A percentile compares a stretch with the other conserved stretches of the same genome.
phyloP scores from a whole-genome alignment of 2,329 filamentous ascomycete genomes.

The Fusarium coffeatum region DNA sequence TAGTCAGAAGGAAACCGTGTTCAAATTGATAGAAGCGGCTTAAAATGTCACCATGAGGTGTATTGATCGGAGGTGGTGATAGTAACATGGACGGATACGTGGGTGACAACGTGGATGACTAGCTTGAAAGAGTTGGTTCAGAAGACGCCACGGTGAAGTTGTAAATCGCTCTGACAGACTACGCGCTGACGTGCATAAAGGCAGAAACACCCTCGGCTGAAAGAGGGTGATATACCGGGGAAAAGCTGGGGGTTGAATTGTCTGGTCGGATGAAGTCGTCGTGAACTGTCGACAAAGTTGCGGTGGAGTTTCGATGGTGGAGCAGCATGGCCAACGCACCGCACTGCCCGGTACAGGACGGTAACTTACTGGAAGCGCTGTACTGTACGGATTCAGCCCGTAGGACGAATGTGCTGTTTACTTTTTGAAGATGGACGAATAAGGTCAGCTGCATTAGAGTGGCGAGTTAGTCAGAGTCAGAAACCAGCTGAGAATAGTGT shows the following conservation, averaged over 20 bases:
- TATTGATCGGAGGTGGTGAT: slow-evolving; percentile 7
- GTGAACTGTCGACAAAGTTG: slow-evolving; percentile 43
- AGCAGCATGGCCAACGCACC: slow-evolving; percentile 43
- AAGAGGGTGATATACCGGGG: slow-evolving; percentile 33
- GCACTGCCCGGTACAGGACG: slow-evolving; percentile 2
- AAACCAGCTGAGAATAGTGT: slow-evolving; percentile 29
- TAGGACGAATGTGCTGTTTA: slow-evolving; percentile 29
- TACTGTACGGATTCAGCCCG: not conserved
- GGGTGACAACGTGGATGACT: slow-evolving; percentile 11
- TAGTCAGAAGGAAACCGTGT: slow-evolving; percentile 1
- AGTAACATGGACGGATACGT: slow-evolving; percentile 9
- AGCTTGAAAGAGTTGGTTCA: slow-evolving; percentile 14
- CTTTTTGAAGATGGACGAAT: slow-evolving; percentile 10
- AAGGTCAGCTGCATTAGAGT: slow-evolving; percentile 26
- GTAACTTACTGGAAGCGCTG: not conserved
- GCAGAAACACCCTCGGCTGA: slow-evolving; percentile 32
- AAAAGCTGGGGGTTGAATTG: slow-evolving; percentile 19
- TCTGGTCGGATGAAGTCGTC: slow-evolving; percentile 27
- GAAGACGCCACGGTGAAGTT: slow-evolving; percentile 27
- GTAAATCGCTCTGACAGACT: slow-evolving; percentile 26
- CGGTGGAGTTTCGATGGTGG: slow-evolving; percentile 38
- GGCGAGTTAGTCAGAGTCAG: slow-evolving; percentile 7
- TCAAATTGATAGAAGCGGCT: not conserved
- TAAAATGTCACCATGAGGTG: not conserved
- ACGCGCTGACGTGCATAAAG: slow-evolving; percentile 46